Conservation (phyloP, 129 eudicot species). For the Flaveria brownii region DNA sequence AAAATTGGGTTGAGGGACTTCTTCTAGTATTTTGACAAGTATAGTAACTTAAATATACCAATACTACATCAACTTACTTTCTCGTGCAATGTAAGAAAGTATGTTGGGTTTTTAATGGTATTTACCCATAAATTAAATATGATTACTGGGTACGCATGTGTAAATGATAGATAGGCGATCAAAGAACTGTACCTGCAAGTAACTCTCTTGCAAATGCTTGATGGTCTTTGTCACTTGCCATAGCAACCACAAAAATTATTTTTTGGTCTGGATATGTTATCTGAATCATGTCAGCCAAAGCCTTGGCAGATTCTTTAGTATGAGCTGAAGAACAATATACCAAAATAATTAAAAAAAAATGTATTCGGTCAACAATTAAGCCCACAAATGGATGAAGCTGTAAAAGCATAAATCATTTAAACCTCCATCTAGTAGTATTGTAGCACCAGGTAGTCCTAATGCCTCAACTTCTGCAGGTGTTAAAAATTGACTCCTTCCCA, state of each 20-base stretch:
- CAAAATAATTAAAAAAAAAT: neutral
- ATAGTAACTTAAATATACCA: no score
- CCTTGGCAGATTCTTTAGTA: conserved; percentile 93
- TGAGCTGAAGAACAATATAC: conserved; percentile 60
- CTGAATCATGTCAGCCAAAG: conserved; percentile 68
- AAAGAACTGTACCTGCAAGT: conserved; percentile 56
- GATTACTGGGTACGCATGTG: neutral
- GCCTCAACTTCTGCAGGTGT: conserved; percentile 58
- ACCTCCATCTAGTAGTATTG: conserved; percentile 93
- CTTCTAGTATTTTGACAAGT: no score
- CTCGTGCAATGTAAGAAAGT: no score
- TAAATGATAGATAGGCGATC: neutral
- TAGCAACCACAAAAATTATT: conserved; percentile 82
- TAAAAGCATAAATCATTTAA: conserved; percentile 13
- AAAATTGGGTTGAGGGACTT: no score
- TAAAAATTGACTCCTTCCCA: conserved; percentile 85
- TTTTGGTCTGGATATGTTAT: conserved; percentile 49
- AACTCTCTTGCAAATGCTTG: conserved; percentile 68
- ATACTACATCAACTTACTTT: no score
- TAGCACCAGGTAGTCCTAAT: conserved; percentile 72
- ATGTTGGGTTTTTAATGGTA: no score
- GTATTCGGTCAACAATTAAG: conserved; percentile 1
- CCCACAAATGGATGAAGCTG: conserved; percentile 6
- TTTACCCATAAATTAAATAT: no score
- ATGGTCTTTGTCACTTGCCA: conserved; percentile 98